Percentiles rank a stretch among this genome's conserved stretches.
Evolutionary conservation across 1,284 basidiomycete species (phyloP).

Genomic region (Rhodotorula sp.): DNA sequence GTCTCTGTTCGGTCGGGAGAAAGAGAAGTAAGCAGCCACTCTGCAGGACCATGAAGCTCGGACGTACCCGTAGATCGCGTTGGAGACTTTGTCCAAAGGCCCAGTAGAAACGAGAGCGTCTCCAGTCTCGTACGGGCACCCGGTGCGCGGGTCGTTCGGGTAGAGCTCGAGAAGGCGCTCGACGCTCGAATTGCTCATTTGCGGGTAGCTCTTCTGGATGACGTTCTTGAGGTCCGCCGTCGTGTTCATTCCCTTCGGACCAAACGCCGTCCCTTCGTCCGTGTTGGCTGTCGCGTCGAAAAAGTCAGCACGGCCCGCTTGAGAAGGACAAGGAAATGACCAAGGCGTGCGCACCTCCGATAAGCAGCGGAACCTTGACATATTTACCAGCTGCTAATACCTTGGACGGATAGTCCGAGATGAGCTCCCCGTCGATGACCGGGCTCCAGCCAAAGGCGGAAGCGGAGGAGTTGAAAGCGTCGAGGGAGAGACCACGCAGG

Average conservation of each 20-base stretch:
- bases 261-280: slow-evolving; percentile 41
- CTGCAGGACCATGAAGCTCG: no score
- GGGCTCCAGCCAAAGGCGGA: slow-evolving; percentile 27
- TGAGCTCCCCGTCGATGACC: slow-evolving; percentile 46
- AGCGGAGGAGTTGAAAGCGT: slow-evolving; percentile 37
- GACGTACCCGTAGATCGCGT: slow-evolving; percentile 21
- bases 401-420: slow-evolving; percentile 47
- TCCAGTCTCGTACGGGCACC: slow-evolving; percentile 41
- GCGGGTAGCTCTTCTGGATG: not conserved
- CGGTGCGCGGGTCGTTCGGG: slow-evolving; percentile 30
- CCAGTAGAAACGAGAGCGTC: slow-evolving; percentile 10
- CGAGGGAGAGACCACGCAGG: slow-evolving; percentile 44
- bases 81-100: slow-evolving; percentile 25
- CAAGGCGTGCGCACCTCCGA: slow-evolving; percentile 31
- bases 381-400: slow-evolving; percentile 44
- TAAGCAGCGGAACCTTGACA: slow-evolving; percentile 49
- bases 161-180: slow-evolving; percentile 29
- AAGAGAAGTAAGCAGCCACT: no score
- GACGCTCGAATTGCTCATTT: slow-evolving; percentile 2
- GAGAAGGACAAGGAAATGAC: not conserved
- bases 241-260: slow-evolving; percentile 13
- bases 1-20: not conserved
- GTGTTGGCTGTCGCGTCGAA: slow-evolving; percentile 9
- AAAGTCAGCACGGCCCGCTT: not conserved
- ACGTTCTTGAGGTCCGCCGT: slow-evolving; percentile 5